phyloP scores from a whole-genome alignment of 805 yeast species.

The Hanseniaspora pseudoguilliermondii region DNA sequence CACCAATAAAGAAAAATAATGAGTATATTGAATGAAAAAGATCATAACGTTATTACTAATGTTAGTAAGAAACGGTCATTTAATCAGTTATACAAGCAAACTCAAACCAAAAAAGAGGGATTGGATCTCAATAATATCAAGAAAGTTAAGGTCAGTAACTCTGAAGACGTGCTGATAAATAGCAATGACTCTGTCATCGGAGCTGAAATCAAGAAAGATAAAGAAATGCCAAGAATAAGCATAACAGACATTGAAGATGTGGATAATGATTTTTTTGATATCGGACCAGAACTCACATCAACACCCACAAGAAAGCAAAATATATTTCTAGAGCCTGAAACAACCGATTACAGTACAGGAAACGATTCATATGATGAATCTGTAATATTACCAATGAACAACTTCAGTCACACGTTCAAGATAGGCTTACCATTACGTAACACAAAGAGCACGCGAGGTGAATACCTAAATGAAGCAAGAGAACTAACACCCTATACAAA shows the following conservation, averaged over 20 bases:
- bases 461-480: slow-evolving; percentile 3
- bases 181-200: not conserved
- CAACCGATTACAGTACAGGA: not conserved
- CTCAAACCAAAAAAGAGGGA: not conserved
- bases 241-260: not conserved
- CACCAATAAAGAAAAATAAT: not conserved
- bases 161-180: not conserved
- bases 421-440: not conserved
- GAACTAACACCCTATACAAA: slow-evolving; percentile 1
- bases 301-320: not conserved
- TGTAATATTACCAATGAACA: not conserved
- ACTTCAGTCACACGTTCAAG: not conserved
- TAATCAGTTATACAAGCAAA: not conserved
- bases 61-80: not conserved
- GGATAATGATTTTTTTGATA: not conserved
- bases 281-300: not conserved
- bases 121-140: not conserved
- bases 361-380: not conserved
- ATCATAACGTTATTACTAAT: not conserved
- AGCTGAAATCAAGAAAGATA: not conserved
- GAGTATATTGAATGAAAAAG: not conserved
- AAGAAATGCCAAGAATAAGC: not conserved
- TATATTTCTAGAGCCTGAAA: not conserved
- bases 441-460: not conserved
- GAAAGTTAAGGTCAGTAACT: not conserved